These are phyloP conservation scores for Pyracantha coccinea DNA, from an alignment of 331 rosid species.

Conservation along the genomic window DNA sequence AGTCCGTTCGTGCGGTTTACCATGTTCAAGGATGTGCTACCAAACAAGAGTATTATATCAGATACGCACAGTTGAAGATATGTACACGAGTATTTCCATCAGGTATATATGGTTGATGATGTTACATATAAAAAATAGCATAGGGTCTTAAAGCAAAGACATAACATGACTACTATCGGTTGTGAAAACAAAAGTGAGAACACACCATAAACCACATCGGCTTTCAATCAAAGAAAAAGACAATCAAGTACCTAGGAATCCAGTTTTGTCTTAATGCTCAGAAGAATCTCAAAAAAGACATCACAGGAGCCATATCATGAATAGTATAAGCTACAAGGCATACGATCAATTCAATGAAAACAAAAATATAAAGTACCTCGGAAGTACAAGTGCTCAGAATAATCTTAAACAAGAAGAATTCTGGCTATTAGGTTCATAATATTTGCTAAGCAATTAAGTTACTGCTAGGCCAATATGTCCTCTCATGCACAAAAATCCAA, in stretches of 20 bases:
- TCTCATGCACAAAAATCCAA: neutral
- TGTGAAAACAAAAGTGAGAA: neutral
- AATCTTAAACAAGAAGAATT: neutral
- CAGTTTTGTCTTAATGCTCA: neutral
- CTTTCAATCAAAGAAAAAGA: neutral
- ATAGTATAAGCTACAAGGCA: neutral
- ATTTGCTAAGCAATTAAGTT: neutral
- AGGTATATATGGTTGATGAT: neutral
- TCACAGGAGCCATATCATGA: neutral
- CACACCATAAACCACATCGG: neutral
- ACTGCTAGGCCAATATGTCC: neutral
- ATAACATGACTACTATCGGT: neutral
- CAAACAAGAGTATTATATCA: slow-evolving; percentile 21
- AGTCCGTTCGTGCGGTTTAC: slow-evolving; percentile 68
- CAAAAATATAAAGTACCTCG: neutral
- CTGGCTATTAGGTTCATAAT: neutral
- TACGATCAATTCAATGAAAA: neutral
- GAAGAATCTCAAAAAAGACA: neutral
- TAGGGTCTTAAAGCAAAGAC: neutral
- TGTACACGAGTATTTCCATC: neutral
- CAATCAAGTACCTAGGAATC: neutral
- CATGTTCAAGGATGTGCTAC: slow-evolving; percentile 83
- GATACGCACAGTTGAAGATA: neutral
- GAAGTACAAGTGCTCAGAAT: neutral
- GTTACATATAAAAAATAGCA: neutral